These are phyloP conservation scores for Suillus variegatus DNA, from an alignment of 768 basidiomycete genomes.

Conservation along the genomic window DNA sequence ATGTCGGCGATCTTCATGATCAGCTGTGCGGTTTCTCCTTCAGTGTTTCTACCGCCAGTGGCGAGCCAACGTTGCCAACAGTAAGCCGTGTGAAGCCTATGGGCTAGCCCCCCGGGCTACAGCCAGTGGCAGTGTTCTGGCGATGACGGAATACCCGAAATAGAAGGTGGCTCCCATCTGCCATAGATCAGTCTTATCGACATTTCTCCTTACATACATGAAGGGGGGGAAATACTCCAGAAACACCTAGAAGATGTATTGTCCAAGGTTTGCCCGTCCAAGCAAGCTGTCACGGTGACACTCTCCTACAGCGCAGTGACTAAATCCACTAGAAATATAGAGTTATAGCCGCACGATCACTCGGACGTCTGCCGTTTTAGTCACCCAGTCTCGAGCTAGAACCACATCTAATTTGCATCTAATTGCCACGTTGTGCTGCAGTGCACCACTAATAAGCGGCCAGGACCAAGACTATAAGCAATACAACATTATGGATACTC, in stretches of 20 bases:
- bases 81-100: too few relatives aligned
- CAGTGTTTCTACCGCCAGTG: too few relatives aligned
- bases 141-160: neutral
- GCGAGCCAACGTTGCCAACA: too few relatives aligned
- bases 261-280: neutral
- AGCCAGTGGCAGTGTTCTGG: neutral
- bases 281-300: neutral
- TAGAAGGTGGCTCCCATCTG: neutral
- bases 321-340: neutral
- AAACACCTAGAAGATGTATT: neutral
- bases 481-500: constrained; percentile 6
- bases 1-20: too few relatives aligned
- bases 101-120: too few relatives aligned
- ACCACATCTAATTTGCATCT: neutral
- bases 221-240: too few relatives aligned
- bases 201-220: too few relatives aligned
- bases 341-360: too few relatives aligned
- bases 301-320: neutral
- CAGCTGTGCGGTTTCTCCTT: too few relatives aligned
- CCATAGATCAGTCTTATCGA: too few relatives aligned
- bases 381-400: too few relatives aligned
- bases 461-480: neutral
- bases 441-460: neutral
- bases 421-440: neutral
- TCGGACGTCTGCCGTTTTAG: too few relatives aligned